Evolutionary conservation across 352 stramenopile species (phyloP), one percentile per base, ranked within the genome.

Genomic region (Elongisporangium anandrum): DNA sequence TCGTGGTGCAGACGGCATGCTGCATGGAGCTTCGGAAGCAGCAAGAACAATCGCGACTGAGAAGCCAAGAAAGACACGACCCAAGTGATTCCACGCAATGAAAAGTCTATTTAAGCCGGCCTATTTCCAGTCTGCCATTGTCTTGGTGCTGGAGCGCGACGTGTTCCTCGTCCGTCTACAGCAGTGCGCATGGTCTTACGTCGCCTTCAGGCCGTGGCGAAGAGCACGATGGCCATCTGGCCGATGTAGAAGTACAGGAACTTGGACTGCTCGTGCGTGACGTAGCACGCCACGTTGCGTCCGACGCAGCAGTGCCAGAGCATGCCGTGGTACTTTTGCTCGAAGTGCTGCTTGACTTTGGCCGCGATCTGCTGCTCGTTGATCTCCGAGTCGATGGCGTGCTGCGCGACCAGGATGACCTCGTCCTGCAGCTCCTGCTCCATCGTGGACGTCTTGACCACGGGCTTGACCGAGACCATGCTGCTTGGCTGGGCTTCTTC

Each of bases 241-340:
- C 94, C 94, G 50, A 98, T 91, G 85, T 98, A 98, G 63, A 98
- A 98, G 77, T 98, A 98, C 56, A 97, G 90, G 63, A 98, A 98
- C 70, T 97, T 97, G 61, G 77, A 91, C 66, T 97, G 87, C 64
- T 98, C 91, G 65, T 98, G 92, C 2, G 93, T 97, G 15, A 98
- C 94, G 65, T 93, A 97, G 67, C 87, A 97, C 39, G 93, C 93
- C 26, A 98, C 94, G 68, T 98, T 98, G 64, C 93, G 75, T 2
- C 94, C 94, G 48, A 98, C 91, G 63, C 96, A 97, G 76, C 94
- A 98, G 74, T 98, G 94, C 94, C 94, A 98, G 24, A 94, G 68
- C 60, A 94, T 77, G 9, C 86, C 86, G 65, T 93, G 83, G 65
- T 97, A 96, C 66, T 95, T 94, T 58, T 94, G 80, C 78, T 98